Evolutionary conservation across 768 basidiomycete genomes (phyloP), one percentile per base, ranked within the genome.

Genomic region (Trametes elegans): DNA sequence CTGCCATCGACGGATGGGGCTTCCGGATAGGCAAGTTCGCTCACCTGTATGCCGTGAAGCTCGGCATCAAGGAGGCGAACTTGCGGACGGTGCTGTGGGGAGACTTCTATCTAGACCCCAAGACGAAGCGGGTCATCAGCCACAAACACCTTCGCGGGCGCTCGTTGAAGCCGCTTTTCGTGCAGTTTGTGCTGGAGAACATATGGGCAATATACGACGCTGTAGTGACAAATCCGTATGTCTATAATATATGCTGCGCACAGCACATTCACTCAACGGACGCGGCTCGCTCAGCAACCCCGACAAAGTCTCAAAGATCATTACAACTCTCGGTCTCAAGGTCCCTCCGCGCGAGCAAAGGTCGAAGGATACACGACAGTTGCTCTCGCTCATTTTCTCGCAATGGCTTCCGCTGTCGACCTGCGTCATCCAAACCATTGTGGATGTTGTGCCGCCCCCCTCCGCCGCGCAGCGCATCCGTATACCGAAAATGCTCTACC

Each of bases 331-430:
- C 35, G 82, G 82, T 60, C 74, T 98, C 47, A 93, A 90, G 66
- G 84, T 99, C 39, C 79, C 81, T 8, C 87, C 90, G 42, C 85
- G 95, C 41, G 97, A 98, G 61, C 78, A 98, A 50, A 93, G 87
- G 68, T 84, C 93, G 10, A 98, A 96, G 68, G 96, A 98, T 65
- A 79, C 87, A 13, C 84, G 90, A 35, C 81, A 88, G 61, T 79
- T 98, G 7, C 83, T 97, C 21, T 87, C 83, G 11, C 73, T 90
- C 35, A 88, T 99, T 54, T 94, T 95, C 71, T 87, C 89, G 7
- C 94, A 98, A 71, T 99, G 97, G 97, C 80, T 99, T 4, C 88
- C 97, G 0, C 78, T 99, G 10, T 95, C 97, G 0, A 92, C 94
- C 0, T 87, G 90, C 63, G 83, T 93, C 54, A 96, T 97, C 61